phyloP scores from a whole-genome alignment of 345 rosid species.

The Physaria fendleri region DNA sequence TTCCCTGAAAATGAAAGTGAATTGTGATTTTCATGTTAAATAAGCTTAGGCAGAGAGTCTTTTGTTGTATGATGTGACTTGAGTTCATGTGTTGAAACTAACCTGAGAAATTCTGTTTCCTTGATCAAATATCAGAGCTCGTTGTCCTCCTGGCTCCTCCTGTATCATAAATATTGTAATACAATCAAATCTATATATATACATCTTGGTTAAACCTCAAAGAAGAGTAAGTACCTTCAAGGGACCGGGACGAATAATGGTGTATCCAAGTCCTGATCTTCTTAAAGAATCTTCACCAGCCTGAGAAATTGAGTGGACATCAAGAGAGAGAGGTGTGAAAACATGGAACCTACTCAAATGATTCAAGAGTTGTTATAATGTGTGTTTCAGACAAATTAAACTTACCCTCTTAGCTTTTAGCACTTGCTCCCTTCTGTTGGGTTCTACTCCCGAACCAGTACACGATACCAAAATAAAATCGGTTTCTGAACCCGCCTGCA shows the following conservation, averaged over 20 bases:
- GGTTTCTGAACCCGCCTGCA: slow-evolving; percentile 97
- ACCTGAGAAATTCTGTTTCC: slow-evolving; percentile 95
- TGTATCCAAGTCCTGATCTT: slow-evolving; percentile 94
- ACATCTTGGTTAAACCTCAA: neutral
- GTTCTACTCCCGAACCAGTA: slow-evolving; percentile 83
- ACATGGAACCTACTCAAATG: neutral
- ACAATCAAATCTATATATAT: neutral
- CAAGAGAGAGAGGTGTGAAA: neutral
- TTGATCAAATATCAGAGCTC: slow-evolving; percentile 91
- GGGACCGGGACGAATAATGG: slow-evolving; percentile 92
- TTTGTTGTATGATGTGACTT: neutral
- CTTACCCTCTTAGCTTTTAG: slow-evolving; percentile 85
- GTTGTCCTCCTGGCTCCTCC: slow-evolving; percentile 99
- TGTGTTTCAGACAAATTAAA: neutral
- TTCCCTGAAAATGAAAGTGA: slow-evolving; percentile 43
- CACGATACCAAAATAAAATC: slow-evolving; percentile 86
- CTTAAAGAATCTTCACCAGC: slow-evolving; percentile 92
- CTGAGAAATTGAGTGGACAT: slow-evolving; percentile 30
- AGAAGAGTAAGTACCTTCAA: slow-evolving; percentile 53
- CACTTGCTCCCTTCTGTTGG: slow-evolving; percentile 88
- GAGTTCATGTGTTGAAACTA: neutral
- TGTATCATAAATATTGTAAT: slow-evolving; percentile 22
- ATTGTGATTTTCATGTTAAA: neutral
- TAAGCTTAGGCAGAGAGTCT: neutral
- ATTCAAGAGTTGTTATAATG: neutral